phyloP scores from a whole-genome alignment of 2,329 filamentous ascomycete species.

The Colletotrichum euphorbiae region DNA sequence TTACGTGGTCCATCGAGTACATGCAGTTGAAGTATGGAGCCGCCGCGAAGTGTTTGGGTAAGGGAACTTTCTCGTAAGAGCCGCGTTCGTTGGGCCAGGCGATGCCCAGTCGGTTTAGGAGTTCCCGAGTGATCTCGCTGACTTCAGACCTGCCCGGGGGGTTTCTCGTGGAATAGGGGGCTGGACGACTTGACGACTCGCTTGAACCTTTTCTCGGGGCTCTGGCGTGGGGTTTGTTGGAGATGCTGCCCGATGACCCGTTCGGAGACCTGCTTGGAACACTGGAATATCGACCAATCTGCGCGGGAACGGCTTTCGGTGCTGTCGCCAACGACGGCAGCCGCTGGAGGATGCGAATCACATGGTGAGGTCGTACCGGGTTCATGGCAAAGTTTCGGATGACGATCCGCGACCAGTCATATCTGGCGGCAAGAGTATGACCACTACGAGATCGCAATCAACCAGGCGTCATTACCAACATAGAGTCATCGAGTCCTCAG shows the following conservation, averaged over 20 bases:
- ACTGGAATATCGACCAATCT: neutral
- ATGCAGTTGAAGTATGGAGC: neutral
- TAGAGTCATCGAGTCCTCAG: neutral
- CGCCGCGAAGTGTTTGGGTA: neutral
- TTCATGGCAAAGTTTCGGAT: slow-evolving; percentile 21
- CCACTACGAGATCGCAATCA: no score
- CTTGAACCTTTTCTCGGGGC: no score
- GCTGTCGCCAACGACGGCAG: neutral
- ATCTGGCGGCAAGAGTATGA: neutral
- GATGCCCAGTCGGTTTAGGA: neutral
- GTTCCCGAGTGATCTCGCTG: neutral
- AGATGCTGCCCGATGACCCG: no score
- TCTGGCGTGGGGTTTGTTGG: no score
- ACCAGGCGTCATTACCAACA: neutral
- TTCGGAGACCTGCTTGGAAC: neutral
- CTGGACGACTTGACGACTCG: no score
- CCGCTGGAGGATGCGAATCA: slow-evolving; percentile 15
- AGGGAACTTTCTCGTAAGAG: neutral
- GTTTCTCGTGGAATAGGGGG: no score
- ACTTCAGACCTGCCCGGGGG: no score
- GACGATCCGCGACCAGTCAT: slow-evolving; percentile 15
- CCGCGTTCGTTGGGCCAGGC: neutral
- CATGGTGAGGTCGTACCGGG: slow-evolving; percentile 14
- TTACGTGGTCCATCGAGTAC: slow-evolving; percentile 11
- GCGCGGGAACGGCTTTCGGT: neutral